Evolutionary conservation across 352 stramenopile genomes (phyloP).

Genomic region (Pythium dissimile): DNA sequence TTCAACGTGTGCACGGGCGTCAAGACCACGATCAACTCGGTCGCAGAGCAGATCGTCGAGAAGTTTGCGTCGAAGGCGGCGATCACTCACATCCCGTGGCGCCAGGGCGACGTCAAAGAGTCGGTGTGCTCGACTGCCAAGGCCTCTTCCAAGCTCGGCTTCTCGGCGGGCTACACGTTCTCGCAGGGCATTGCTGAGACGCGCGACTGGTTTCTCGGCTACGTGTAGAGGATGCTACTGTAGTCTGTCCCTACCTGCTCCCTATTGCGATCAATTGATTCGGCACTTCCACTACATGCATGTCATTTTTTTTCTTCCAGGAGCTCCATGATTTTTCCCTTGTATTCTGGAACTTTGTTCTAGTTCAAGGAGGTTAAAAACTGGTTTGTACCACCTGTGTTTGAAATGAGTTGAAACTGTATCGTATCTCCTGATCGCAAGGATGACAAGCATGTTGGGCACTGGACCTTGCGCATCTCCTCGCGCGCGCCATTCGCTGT

Average conservation of each 20-base stretch:
- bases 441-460: background rate
- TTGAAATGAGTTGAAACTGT: background rate
- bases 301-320: too few relatives aligned
- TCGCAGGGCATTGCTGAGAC: constrained; percentile 64
- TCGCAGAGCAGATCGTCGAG: constrained; percentile 64
- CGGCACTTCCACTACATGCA: too few relatives aligned
- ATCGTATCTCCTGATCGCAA: background rate
- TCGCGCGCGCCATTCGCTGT: too few relatives aligned
- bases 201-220: constrained; percentile 70
- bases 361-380: constrained; percentile 1
- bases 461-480: background rate
- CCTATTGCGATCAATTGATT: too few relatives aligned
- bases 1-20: constrained; percentile 84
- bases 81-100: constrained; percentile 67
- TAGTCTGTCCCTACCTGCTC: too few relatives aligned
- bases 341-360: background rate
- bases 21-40: constrained; percentile 63
- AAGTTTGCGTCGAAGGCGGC: constrained; percentile 60
- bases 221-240: background rate
- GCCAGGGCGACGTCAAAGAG: constrained; percentile 78
- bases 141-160: constrained; percentile 64
- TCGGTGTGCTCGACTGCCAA: constrained; percentile 74
- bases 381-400: constrained; percentile 9
- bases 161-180: constrained; percentile 65
- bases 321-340: background rate